Evolutionary conservation across 352 stramenopile genomes (phyloP).

Genomic region (Elongisporangium anandrum): DNA sequence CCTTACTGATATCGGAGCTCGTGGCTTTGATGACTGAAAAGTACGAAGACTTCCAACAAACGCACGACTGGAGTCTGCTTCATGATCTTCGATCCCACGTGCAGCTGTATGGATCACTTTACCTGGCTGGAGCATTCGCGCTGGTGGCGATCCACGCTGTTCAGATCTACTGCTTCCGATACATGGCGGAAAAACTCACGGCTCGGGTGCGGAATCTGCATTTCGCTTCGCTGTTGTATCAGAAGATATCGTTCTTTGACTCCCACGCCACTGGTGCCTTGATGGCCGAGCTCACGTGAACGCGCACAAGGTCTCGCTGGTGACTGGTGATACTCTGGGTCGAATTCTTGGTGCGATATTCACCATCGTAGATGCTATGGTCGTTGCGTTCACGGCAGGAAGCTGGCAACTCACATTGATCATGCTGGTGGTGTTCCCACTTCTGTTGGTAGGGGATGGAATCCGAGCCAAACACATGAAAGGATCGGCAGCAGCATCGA

Average conservation of each 20-base stretch:
- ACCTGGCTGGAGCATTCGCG: constrained; percentile 5
- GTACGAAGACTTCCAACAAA: constrained; percentile 21
- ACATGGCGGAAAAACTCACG: constrained; percentile 49
- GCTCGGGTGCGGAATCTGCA: constrained; percentile 38
- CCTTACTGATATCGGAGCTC: constrained; percentile 28
- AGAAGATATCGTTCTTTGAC: constrained; percentile 53
- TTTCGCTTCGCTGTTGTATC: constrained; percentile 37
- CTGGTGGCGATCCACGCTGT: constrained; percentile 8
- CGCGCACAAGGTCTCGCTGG: constrained; percentile 36
- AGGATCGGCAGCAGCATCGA: constrained; percentile 7
- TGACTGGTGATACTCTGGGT: constrained; percentile 40
- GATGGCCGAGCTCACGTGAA: constrained; percentile 38
- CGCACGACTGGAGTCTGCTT: constrained; percentile 8
- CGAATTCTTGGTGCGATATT: constrained; percentile 41
- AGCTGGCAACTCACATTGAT: constrained; percentile 60
- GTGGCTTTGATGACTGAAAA: constrained; percentile 25
- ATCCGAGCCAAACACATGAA: constrained; percentile 21
- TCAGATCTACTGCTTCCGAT: constrained; percentile 43
- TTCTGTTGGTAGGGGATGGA: constrained; percentile 36
- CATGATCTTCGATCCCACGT: too few species aligned
- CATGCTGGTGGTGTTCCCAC: constrained; percentile 49
- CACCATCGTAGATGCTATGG: constrained; percentile 34
- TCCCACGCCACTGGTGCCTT: constrained; percentile 27
- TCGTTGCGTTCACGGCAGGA: constrained; percentile 47
- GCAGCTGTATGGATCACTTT: too few species aligned